phyloP scores from a whole-genome alignment of 2,329 filamentous ascomycete species.

The Chrysoporthe austroafricana region DNA sequence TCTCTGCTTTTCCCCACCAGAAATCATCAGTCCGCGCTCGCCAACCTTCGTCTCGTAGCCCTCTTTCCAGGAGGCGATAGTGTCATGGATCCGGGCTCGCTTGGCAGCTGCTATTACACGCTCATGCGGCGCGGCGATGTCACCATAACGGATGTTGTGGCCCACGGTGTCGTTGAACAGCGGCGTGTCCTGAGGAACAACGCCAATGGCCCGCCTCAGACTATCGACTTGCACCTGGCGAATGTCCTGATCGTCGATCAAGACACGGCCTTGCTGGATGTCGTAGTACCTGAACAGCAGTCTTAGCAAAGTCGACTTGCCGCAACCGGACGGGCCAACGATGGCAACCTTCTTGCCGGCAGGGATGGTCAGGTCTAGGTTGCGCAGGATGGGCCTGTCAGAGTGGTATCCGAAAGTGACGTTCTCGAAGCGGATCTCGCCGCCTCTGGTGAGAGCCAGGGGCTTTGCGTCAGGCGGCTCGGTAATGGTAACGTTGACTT shows the following conservation, averaged over 20 bases:
- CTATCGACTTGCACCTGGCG: conserved; percentile 81
- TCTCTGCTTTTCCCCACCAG: conserved; percentile 90
- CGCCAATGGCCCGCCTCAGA: conserved; percentile 82
- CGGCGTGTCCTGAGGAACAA: conserved; percentile 95
- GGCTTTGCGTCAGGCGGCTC: conserved; percentile 76
- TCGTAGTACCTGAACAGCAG: conserved; percentile 96
- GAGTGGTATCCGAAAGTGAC: conserved; percentile 88
- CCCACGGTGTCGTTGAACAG: conserved; percentile 96
- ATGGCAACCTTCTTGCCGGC: conserved; percentile 95
- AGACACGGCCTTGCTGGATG: conserved; percentile 79
- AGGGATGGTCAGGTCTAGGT: conserved; percentile 86
- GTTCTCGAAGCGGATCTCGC: conserved; percentile 92
- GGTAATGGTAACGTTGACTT: conserved; percentile 86
- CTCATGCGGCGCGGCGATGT: conserved; percentile 74
- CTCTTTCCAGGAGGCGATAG: conserved; percentile 78
- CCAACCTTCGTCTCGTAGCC: conserved; percentile 91
- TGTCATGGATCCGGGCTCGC: conserved; percentile 83
- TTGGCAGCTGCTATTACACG: conserved; percentile 77
- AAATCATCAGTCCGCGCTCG: conserved; percentile 95
- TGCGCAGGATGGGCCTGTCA: conserved; percentile 83
- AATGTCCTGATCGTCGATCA: conserved; percentile 93
- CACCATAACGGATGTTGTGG: conserved; percentile 94
- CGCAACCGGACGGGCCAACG: conserved; percentile 92
- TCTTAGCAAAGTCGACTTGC: conserved; percentile 90
- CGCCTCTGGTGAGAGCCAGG: conserved; percentile 73